Percentiles rank a stretch among this genome's conserved stretches.
Evolutionary conservation across 371 early-diverging fungal genomes (phyloP).

Genomic region (Lichtheimia ornata): DNA sequence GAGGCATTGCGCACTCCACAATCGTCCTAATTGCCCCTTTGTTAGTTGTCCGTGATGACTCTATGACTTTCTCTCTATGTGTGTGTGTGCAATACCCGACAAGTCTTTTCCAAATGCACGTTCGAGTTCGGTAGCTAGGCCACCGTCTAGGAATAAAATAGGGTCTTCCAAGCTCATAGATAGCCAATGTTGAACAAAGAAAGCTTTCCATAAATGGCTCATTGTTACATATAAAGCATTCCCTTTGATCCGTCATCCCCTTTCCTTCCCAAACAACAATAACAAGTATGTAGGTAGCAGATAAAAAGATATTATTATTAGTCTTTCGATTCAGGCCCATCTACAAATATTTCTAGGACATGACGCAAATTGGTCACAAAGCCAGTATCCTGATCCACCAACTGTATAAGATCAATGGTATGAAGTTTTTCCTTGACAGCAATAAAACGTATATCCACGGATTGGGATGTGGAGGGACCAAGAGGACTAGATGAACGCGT

Average conservation of each 20-base stretch:
- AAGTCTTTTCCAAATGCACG: conserved; percentile 37
- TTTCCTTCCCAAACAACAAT: too few species aligned
- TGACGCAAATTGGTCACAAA: conserved; percentile 68
- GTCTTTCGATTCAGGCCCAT: conserved; percentile 10
- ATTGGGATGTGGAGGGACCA: conserved; percentile 69
- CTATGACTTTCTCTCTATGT: background rate
- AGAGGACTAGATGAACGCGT: conserved; percentile 55
- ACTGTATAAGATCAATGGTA: conserved; percentile 65
- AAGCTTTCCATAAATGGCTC: background rate
- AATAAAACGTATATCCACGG: conserved; percentile 76
- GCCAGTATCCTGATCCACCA: conserved; percentile 73
- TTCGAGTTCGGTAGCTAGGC: conserved; percentile 53
- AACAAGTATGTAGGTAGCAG: too few species aligned
- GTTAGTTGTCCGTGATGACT: background rate
- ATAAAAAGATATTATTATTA: background rate
- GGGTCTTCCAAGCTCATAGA: conserved; percentile 16
- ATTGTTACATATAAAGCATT: too few species aligned
- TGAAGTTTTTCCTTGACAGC: conserved; percentile 75
- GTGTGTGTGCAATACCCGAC: conserved; percentile 19
- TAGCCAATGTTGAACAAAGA: background rate
- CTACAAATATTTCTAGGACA: conserved; percentile 50
- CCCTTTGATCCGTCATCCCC: too few species aligned
- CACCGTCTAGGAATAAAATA: conserved; percentile 55
- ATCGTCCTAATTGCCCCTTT: background rate
- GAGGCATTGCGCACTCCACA: conserved; percentile 54